These are phyloP conservation scores for Fagopyrum esculentum DNA, from an alignment of 148 eudicot species.

Conservation along the genomic window DNA sequence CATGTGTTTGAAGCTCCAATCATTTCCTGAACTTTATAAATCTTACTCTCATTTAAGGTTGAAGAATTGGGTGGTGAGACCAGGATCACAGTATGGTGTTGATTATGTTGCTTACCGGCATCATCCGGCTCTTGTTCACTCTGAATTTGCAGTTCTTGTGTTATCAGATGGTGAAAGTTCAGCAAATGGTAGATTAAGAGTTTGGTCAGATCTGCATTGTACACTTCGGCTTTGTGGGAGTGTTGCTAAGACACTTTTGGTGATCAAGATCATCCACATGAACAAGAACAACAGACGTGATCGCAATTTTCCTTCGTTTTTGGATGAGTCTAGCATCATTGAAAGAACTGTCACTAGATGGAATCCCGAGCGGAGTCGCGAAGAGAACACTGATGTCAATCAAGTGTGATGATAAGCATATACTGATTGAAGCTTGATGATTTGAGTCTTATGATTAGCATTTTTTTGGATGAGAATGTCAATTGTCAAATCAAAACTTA, in stretches of 20 bases:
- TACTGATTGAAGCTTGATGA: not conserved
- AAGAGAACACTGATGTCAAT: slow-evolving; percentile 20
- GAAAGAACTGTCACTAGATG: slow-evolving; percentile 51
- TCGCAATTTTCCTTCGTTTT: slow-evolving; percentile 29
- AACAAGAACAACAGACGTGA: slow-evolving; percentile 14
- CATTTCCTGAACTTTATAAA: slow-evolving; percentile 38
- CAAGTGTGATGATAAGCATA: slow-evolving; percentile 9
- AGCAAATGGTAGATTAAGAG: slow-evolving; percentile 34
- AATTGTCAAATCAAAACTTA: too few species aligned
- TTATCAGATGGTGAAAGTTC: slow-evolving; percentile 26
- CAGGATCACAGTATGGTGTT: slow-evolving; percentile 73
- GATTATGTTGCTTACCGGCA: slow-evolving; percentile 81
- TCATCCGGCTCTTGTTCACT: slow-evolving; percentile 69
- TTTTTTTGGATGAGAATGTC: too few species aligned
- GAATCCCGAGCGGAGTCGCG: slow-evolving; percentile 57
- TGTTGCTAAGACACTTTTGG: slow-evolving; percentile 69
- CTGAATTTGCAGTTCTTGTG: slow-evolving; percentile 73
- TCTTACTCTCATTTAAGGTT: slow-evolving; percentile 56
- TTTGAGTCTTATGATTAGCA: not conserved
- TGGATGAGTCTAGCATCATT: slow-evolving; percentile 33
- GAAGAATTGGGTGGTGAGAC: slow-evolving; percentile 75
- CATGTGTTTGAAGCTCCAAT: slow-evolving; percentile 36
- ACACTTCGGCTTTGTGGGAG: slow-evolving; percentile 63
- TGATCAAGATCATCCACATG: slow-evolving; percentile 27
- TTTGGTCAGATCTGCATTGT: slow-evolving; percentile 77